A percentile compares a stretch with the other conserved stretches of the same genome.
Evolutionary conservation across 352 stramenopile genomes (phyloP).

Genomic region (Nothophytophthora sp.): DNA sequence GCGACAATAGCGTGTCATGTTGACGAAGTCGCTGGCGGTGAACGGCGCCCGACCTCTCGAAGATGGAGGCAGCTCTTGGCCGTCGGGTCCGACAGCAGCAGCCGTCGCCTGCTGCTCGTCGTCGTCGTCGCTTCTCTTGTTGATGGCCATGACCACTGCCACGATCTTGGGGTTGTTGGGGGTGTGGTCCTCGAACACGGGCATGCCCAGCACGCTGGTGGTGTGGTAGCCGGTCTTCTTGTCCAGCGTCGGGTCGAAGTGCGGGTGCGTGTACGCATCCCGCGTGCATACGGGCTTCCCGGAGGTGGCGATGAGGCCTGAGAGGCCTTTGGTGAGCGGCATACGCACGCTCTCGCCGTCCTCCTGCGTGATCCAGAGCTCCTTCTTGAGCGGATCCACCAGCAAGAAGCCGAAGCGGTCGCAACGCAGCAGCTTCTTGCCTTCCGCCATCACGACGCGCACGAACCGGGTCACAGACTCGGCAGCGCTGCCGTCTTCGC

Average conservation of each 20-base stretch:
- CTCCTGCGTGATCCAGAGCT: conserved; percentile 69
- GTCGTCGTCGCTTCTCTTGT: conserved; percentile 63
- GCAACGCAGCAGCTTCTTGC: conserved; percentile 55
- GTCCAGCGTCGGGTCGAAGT: conserved; percentile 68
- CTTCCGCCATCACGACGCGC: conserved; percentile 55
- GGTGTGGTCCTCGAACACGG: conserved; percentile 64
- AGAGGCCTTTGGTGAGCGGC: conserved; percentile 67
- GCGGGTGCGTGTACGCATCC: conserved; percentile 58
- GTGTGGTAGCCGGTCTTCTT: conserved; percentile 70
- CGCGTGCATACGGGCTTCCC: conserved; percentile 49
- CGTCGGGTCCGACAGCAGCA: conserved; percentile 15
- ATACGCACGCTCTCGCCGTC: conserved; percentile 56
- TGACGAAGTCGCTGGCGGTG: conserved; percentile 40
- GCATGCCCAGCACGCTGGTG: conserved; percentile 64
- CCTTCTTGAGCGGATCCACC: conserved; percentile 67
- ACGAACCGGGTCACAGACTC: conserved; percentile 55
- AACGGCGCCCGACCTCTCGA: conserved; percentile 42
- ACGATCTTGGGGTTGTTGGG: conserved; percentile 64
- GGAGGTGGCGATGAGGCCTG: conserved; percentile 49
- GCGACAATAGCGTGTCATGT: conserved; percentile 59
- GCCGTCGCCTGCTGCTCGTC: not conserved
- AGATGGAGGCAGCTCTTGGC: conserved; percentile 3
- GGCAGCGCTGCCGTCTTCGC: conserved; percentile 45
- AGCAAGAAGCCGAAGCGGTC: conserved; percentile 67
- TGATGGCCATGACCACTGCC: conserved; percentile 81